Evolutionary conservation across 1,139 yeast species (phyloP), one percentile per base, ranked within the genome.

Genomic region (Suhomyces bolitotheri): DNA sequence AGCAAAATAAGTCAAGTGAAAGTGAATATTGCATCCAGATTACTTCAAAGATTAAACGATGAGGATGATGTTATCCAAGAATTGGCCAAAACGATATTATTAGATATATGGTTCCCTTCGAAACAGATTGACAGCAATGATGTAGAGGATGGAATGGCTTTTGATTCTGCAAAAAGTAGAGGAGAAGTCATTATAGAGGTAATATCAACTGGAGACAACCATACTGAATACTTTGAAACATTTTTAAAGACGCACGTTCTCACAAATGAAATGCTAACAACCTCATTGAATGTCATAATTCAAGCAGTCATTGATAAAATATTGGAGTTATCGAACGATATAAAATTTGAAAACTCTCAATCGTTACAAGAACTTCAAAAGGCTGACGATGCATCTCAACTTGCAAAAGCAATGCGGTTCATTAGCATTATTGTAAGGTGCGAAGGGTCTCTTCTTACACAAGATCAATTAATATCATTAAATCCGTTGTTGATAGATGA

Each of bases 61-160:
- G 92, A 82, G 46, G 95, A 87, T 45, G 81, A 77, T 29, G 45
- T 62, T 1, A 67, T 85, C 2, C 61, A 71, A 14, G 76, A 72
- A 1, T 53, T 66, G 11, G 73, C 83, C 0, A 64, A 61, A 28
- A 40, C 51, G 1, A 55, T 23, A 5, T 46, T 84, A 11, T 39
- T 67, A 1, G 73, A 71, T 1, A 45, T 73, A 16, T 74, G 82
- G 73, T 73, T 80, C 36, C 35, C 50, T 1, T 43, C 53, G 4
- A 38, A 60, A 4, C 33, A 31, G 4, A 44, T 37, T 1, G 41
- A 39, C 4, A 21, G 21, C 21, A 27, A 9, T 10, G 24, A 4
- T 17, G 8, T 17, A 5, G 26, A 23, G 12, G 27, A 27, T 10
- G 17, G 36, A 13, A 2, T 23, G 5, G 27, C 22, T 11, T 14